Evolutionary conservation across 2,329 filamentous ascomycete genomes (phyloP), one percentile per base, ranked within the genome.

Genomic region (Penicillium polonicum): DNA sequence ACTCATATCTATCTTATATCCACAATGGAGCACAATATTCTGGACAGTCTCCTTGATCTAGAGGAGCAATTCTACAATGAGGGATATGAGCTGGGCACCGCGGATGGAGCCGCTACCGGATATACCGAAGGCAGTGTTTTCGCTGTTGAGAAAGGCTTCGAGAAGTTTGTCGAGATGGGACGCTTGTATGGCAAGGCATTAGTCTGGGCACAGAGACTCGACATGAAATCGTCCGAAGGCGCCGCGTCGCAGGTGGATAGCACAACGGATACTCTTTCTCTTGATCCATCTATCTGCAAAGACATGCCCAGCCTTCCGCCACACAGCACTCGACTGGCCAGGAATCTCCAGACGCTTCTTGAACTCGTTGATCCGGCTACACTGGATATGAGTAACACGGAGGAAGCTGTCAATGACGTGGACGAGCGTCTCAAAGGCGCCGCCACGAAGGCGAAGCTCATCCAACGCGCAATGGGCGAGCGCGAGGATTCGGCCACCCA

Each of bases 81-180:
- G 74, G 94, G 94, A 58, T 93, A 92, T 78, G 74, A 81, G 6
- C 83, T 91, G 54, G 94, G 94, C 43, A 74, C 85, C 48, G 78
- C 82, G 41, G 93, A 96, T 75, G 94, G 94, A 59, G 80, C 85
- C 41, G 82, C 83, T 58, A 88, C 90, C 33, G 94, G 94, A 39
- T 87, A 88, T 57, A 86, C 91, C 63, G 94, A 99, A 81, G 94
- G 94, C 60, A 89, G 92, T 51, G 85, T 91, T 21, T 91, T 97
- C 71, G 94, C 93, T 0, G 85, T 97, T 42, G 89, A 95, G 72
- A 94, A 92, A 63, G 93, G 92, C 0, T 97, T 94, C 67, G 91
- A 96, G 68, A 97, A 96, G 76, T 97, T 95, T 70, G 72, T 89
- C 42, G 88, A 91, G 61, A 84, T 91, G 73, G 93, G 93, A 2